Evolutionary conservation across 2,329 filamentous ascomycete genomes (phyloP).

Genomic region (Fusarium cicatricum): DNA sequence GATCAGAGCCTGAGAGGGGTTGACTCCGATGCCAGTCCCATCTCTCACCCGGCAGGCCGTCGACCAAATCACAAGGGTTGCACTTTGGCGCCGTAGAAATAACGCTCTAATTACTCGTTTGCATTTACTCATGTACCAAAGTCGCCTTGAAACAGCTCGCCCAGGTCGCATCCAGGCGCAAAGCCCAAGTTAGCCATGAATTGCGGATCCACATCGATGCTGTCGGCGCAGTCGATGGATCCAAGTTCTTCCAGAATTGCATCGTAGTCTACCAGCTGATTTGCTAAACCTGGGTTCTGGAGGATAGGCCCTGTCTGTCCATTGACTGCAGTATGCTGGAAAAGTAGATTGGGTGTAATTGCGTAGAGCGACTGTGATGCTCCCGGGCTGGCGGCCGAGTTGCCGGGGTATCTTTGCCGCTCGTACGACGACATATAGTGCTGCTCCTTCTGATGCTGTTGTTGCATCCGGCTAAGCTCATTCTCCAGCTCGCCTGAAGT

Average conservation of each 20-base stretch:
- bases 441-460: slow-evolving; percentile 34
- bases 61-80: too few species aligned
- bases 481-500: slow-evolving; percentile 34
- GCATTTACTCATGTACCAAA: slow-evolving; percentile 46
- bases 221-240: slow-evolving; percentile 58
- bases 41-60: too few species aligned
- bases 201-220: slow-evolving; percentile 63
- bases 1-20: too few species aligned
- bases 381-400: slow-evolving; percentile 31
- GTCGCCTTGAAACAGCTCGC: slow-evolving; percentile 57
- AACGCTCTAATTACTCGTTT: slow-evolving; percentile 21
- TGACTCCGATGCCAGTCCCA: too few species aligned
- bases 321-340: slow-evolving; percentile 35
- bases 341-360: slow-evolving; percentile 36
- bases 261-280: slow-evolving; percentile 55
- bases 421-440: slow-evolving; percentile 34
- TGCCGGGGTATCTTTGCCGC: slow-evolving; percentile 29
- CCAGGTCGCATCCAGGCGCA: slow-evolving; percentile 67
- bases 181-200: slow-evolving; percentile 75
- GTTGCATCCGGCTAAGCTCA: slow-evolving; percentile 37
- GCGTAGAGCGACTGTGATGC: slow-evolving; percentile 36
- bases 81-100: background rate
- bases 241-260: slow-evolving; percentile 61
- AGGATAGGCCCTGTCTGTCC: slow-evolving; percentile 33
- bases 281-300: slow-evolving; percentile 31